A percentile compares a stretch with the other conserved stretches of the same genome.
These are phyloP conservation scores for Uronychia setigera DNA, from an alignment of 73 alveolate genomes.

Conservation along the genomic window DNA sequence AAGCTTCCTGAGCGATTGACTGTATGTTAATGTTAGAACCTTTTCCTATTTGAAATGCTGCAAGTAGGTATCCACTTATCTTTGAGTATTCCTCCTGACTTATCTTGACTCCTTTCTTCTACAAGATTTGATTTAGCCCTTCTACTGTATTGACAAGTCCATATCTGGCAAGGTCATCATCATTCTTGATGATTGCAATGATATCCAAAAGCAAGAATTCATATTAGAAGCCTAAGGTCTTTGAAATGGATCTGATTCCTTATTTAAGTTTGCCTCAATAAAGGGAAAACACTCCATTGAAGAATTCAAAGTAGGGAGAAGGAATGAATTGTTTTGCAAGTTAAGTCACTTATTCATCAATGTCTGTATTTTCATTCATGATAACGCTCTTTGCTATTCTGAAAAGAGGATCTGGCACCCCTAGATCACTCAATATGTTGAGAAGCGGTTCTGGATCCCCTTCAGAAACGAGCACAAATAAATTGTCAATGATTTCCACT, in stretches of 20 bases:
- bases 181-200: slow-evolving; percentile 1
- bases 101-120: not conserved
- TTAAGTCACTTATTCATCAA: not conserved
- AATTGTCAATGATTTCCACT: slow-evolving; percentile 13
- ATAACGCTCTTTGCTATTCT: not conserved
- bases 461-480: slow-evolving; percentile 17
- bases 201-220: not conserved
- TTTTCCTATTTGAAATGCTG: not conserved
- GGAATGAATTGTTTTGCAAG: not conserved
- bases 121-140: not conserved
- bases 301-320: not conserved
- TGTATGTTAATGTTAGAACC: not conserved
- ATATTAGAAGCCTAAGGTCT: not conserved
- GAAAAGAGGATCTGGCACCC: not conserved
- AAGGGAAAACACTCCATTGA: not conserved
- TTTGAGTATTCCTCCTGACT: not conserved
- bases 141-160: not conserved
- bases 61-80: not conserved
- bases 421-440: not conserved
- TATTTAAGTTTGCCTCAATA: not conserved
- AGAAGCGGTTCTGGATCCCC: slow-evolving; percentile 35
- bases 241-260: not conserved
- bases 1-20: not conserved
- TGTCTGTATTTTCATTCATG: not conserved
- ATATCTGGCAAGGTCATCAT: slow-evolving; percentile 1